These are phyloP conservation scores for Penicillium lividum DNA, from an alignment of 495 filamentous ascomycete genomes.

Conservation along the genomic window DNA sequence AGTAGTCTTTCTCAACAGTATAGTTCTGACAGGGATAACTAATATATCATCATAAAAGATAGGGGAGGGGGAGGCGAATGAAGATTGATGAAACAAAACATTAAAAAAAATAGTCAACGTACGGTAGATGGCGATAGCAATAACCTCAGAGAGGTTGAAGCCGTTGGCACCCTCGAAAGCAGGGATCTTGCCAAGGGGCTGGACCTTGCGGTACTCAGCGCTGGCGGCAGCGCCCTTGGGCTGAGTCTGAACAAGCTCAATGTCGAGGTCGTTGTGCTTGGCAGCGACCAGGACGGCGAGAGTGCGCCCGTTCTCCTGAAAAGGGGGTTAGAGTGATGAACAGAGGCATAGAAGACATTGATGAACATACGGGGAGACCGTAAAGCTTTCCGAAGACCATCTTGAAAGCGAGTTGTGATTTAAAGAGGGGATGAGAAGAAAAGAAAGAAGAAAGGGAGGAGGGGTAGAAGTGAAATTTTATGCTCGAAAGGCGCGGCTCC, in stretches of 20 bases:
- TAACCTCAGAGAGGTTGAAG: slow-evolving; percentile 82
- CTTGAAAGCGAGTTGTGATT: slow-evolving; percentile 40
- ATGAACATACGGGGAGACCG: slow-evolving; percentile 66
- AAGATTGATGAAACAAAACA: slow-evolving; percentile 10
- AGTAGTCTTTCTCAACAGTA: slow-evolving; percentile 73
- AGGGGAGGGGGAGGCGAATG: slow-evolving; percentile 10
- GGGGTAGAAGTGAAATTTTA: slow-evolving; percentile 43
- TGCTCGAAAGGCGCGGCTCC: slow-evolving; percentile 31
- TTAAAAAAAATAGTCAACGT: slow-evolving; percentile 41
- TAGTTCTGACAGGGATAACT: slow-evolving; percentile 99
- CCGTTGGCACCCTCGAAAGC: slow-evolving; percentile 93
- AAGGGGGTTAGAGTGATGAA: slow-evolving; percentile 21
- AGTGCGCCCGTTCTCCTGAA: slow-evolving; percentile 84
- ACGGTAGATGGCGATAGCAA: slow-evolving; percentile 98
- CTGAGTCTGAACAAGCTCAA: slow-evolving; percentile 77
- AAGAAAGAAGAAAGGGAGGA: slow-evolving; percentile 30
- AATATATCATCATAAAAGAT: slow-evolving; percentile 75
- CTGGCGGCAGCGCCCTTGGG: slow-evolving; percentile 36
- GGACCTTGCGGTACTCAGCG: slow-evolving; percentile 80
- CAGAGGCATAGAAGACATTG: not conserved
- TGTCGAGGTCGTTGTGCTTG: slow-evolving; percentile 90
- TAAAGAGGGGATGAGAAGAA: slow-evolving; percentile 30
- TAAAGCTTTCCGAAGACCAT: slow-evolving; percentile 98
- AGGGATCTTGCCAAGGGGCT: slow-evolving; percentile 86
- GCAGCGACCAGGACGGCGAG: slow-evolving; percentile 86